phyloP scores from a whole-genome alignment of 2,329 filamentous ascomycete genomes.

The Pseudogymnoascus sp. region DNA sequence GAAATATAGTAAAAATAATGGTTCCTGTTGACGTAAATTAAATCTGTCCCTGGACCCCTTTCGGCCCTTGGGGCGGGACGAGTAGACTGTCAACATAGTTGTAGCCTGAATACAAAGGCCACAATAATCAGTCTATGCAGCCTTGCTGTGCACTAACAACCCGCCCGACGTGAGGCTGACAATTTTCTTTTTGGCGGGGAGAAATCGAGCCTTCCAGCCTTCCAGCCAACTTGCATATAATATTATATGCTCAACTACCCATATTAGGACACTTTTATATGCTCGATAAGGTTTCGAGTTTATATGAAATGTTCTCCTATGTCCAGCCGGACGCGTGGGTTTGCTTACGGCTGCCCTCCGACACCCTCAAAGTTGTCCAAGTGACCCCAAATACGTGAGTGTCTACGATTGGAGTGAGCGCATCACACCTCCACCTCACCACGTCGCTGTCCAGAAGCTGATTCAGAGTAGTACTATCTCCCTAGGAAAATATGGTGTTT shows the following conservation, averaged over 20 bases:
- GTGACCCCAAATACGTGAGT: conserved; percentile 52
- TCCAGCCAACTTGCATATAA: neutral
- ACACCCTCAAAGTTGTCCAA: conserved; percentile 48
- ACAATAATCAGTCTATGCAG: neutral
- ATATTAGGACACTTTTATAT: conserved; percentile 1
- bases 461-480: conserved; percentile 61
- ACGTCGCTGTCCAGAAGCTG: conserved; percentile 18
- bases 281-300: neutral
- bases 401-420: conserved; percentile 18
- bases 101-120: neutral
- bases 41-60: neutral
- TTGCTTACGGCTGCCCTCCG: conserved; percentile 50
- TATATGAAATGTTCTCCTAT: conserved; percentile 26
- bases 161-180: neutral
- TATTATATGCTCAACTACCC: neutral
- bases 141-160: neutral
- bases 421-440: conserved; percentile 12
- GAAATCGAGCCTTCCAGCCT: conserved; percentile 1
- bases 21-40: neutral
- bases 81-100: neutral
- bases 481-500: conserved; percentile 85
- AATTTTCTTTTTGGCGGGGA: conserved; percentile 5
- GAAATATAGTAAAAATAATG: neutral
- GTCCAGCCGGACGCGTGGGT: conserved; percentile 53
- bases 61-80: neutral